Evolutionary conservation across 1,284 basidiomycete species (phyloP), one percentile per base, ranked within the genome.

Genomic region (Agroathelia rolfsii): DNA sequence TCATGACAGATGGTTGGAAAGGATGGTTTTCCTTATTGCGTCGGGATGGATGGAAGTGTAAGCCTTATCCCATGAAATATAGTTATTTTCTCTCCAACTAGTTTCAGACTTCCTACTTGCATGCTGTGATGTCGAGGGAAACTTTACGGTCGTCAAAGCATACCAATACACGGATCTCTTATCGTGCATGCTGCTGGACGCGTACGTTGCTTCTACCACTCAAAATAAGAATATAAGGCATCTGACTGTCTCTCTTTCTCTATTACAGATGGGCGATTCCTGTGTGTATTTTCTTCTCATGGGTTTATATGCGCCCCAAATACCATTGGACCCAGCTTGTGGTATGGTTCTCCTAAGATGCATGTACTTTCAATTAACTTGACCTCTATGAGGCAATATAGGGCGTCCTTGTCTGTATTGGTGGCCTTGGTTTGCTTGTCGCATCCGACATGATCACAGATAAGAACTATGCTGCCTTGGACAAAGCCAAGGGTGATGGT

Each of bases 21-120:
- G n/a, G n/a, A n/a, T n/a, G n/a, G n/a, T n/a, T n/a, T n/a, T n/a
- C n/a, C n/a, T n/a, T n/a, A n/a, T n/a, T n/a, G n/a, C n/a, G n/a
- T n/a, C 65, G 61, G 13, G 85, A 88, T 44, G 85, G 85, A 11
- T 89, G 85, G 85, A 87, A 80, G 66, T 90, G 83, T 83, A 44
- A 22, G 73, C 50, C 24, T 23, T 10, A 34, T 31, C 21, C 28
- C n/a, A n/a, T n/a, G n/a, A n/a, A n/a, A n/a, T n/a, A n/a, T n/a
- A 17, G n/a, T 28, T n/a, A 14, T 20, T 24, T 42, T 13, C 18
- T 16, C 24, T 15, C 9, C 9, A 24, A n/a, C n/a, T n/a, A n/a
- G n/a, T n/a, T 23, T 3, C 42, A 86, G 83, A 89, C 52, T 55
- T 84, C 41, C 64, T 88, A 35, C 62, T 90, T 14, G 84, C 80